A percentile compares a stretch with the other conserved stretches of the same genome.
Conservation (phyloP, 305 asterid species). For the Andrographis paniculata region DNA sequence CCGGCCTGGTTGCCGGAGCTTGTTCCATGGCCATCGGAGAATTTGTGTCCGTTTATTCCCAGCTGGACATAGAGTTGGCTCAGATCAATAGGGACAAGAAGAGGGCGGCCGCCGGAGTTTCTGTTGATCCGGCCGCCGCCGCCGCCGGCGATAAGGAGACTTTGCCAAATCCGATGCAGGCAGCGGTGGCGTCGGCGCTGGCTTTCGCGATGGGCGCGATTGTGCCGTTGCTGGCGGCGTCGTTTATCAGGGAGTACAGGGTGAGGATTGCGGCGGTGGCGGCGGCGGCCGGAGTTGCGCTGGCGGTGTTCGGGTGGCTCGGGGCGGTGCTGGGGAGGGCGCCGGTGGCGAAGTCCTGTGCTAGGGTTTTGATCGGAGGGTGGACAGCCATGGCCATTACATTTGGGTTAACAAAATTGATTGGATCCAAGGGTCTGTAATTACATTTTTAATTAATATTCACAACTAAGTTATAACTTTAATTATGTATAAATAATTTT, state of each 20-base stretch:
- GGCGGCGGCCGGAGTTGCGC: slow-evolving; percentile 65
- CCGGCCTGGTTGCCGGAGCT: slow-evolving; percentile 91
- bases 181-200: slow-evolving; percentile 86
- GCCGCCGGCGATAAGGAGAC: slow-evolving; percentile 19
- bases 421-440: slow-evolving; percentile 54
- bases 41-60: slow-evolving; percentile 81
- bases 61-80: slow-evolving; percentile 73
- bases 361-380: slow-evolving; percentile 82
- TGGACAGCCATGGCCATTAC: slow-evolving; percentile 95
- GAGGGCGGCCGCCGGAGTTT: slow-evolving; percentile 15
- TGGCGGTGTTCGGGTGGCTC: slow-evolving; percentile 73
- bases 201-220: slow-evolving; percentile 76
- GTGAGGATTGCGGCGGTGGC: slow-evolving; percentile 54
- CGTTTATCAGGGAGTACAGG: slow-evolving; percentile 60
- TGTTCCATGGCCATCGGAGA: slow-evolving; percentile 98
- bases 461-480: slow-evolving; percentile 1
- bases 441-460: too few relatives aligned
- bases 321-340: slow-evolving; percentile 78
- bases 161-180: slow-evolving; percentile 75
- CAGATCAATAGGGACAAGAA: slow-evolving; percentile 48
- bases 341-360: slow-evolving; percentile 47
- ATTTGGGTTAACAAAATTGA: slow-evolving; percentile 73
- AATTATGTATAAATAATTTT: not conserved
- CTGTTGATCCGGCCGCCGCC: not conserved
- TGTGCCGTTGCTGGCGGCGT: slow-evolving; percentile 83